Base-by-base conservation (phyloP, 2,329 filamentous ascomycete genomes). In the Immersiporthe knoxdaviesiana region DNA sequence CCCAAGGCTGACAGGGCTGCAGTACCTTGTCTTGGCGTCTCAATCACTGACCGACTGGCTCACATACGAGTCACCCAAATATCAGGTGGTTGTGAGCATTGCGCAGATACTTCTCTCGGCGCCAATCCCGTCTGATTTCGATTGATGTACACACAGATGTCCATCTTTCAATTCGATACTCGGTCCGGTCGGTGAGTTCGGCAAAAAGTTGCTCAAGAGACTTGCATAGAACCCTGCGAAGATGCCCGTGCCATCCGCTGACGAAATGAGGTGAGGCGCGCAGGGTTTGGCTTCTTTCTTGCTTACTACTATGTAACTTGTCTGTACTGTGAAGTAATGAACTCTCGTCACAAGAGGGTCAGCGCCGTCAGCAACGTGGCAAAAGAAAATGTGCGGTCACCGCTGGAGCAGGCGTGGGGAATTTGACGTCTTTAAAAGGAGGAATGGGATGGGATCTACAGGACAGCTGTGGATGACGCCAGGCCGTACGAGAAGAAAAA, bases 361-460 rank as follows among this genome's bases (percentile, higher is more conserved):
- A 12, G 32, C 32, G 18, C 58, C 32, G 32, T n/a, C 16, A 37
- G 58, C 56, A 30, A 60, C 56, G 35, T 39, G 56, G 56, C 56
- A 54, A 54, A 16, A n/a, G n/a, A 12, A 7, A 30, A 11, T 60
- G 56, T 60, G 56, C 56, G 30, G 56, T 39, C 35, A 35, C n/a
- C 18, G 5, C 21, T 35, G 56, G 35, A 21, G 35, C 56, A 1
- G 4, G 30, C 58, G 32, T 60, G 32, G 58, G 58, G 35, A 35
- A 37, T 60, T 60, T 60, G 58, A 60, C 58, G 58, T 60, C 8
- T 37, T 60, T 37, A 35, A n/a, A 62, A 41, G 59, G n/a, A 18
- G 39, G 44, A 61, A 62, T 12, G 35, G 59, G 59, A 12, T 56
- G 59, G 14, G 59, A 62, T 62, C 59, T 62, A 62, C 59, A 37